phyloP scores from a whole-genome alignment of 352 stramenopile genomes.

The Globisporangium irregulare region DNA sequence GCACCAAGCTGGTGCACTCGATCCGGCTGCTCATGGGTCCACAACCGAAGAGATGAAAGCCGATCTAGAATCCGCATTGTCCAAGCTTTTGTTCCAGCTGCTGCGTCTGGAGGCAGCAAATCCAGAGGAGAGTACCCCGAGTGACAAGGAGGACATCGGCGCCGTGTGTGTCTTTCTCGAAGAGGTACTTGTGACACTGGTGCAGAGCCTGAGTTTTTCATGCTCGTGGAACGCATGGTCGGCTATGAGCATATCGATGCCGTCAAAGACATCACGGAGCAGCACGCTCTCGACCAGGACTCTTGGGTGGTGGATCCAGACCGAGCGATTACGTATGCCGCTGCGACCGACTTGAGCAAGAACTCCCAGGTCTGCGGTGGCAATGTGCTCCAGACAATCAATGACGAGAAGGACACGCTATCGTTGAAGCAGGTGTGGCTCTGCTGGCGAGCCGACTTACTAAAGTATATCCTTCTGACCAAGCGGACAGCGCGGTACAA shows the following conservation, averaged over 20 bases:
- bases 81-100: conserved; percentile 55
- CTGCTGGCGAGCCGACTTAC: conserved; percentile 30
- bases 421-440: conserved; percentile 39
- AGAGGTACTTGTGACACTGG: not conserved
- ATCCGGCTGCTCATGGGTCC: conserved; percentile 40
- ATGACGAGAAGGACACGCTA: not conserved
- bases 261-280: not conserved
- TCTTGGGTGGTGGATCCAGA: not conserved
- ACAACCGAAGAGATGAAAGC: conserved; percentile 20
- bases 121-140: not conserved
- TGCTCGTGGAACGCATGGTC: not conserved
- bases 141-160: not conserved
- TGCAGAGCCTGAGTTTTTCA: not conserved
- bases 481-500: conserved; percentile 50
- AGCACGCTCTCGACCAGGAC: not conserved
- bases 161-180: not conserved
- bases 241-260: not conserved
- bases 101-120: conserved; percentile 27
- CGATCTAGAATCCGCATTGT: conserved; percentile 44
- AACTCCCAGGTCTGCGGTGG: not conserved
- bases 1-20: conserved; percentile 50
- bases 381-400: conserved; percentile 3
- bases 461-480: conserved; percentile 55
- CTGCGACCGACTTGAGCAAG: not conserved
- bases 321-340: not conserved